Conservation (phyloP, 139 green algal genomes). For the Dunaliella primolecta region DNA sequence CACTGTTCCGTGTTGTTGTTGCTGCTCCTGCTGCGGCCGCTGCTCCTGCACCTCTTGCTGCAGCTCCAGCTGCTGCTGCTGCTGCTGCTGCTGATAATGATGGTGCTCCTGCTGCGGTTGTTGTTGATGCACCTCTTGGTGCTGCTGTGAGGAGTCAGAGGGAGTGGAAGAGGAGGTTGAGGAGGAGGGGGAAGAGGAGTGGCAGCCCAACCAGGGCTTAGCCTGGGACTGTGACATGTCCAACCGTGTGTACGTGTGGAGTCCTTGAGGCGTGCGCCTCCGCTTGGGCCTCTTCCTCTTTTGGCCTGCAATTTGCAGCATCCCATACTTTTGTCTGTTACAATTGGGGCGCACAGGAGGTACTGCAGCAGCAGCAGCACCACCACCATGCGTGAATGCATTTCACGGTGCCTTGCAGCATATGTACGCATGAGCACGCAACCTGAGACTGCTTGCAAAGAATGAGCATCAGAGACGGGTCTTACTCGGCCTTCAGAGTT, state of each 20-base stretch:
- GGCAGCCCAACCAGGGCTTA: conserved; percentile 1
- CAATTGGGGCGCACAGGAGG: no score
- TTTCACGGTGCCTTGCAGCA: no score
- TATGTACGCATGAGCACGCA: no score
- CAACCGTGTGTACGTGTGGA: conserved; percentile 4
- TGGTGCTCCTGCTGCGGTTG: not conserved
- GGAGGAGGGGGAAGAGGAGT: conserved; percentile 7
- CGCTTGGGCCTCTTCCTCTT: not conserved
- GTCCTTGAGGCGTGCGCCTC: not conserved
- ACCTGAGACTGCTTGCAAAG: no score
- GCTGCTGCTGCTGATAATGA: not conserved
- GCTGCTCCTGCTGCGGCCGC: not conserved
- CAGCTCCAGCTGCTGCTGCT: not conserved
- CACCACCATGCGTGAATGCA: no score
- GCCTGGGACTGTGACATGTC: conserved; percentile 7
- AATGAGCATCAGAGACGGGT: no score
- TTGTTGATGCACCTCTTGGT: not conserved
- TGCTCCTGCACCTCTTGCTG: not conserved
- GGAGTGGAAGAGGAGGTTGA: conserved; percentile 6
- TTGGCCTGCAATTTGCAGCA: no score
- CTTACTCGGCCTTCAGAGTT: no score
- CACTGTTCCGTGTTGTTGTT: no score
- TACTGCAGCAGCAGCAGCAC: no score
- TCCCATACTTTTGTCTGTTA: no score
- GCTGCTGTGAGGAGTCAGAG: not conserved